phyloP scores from a whole-genome alignment of 805 yeast species.

The Saccharomycopsis sp. region DNA sequence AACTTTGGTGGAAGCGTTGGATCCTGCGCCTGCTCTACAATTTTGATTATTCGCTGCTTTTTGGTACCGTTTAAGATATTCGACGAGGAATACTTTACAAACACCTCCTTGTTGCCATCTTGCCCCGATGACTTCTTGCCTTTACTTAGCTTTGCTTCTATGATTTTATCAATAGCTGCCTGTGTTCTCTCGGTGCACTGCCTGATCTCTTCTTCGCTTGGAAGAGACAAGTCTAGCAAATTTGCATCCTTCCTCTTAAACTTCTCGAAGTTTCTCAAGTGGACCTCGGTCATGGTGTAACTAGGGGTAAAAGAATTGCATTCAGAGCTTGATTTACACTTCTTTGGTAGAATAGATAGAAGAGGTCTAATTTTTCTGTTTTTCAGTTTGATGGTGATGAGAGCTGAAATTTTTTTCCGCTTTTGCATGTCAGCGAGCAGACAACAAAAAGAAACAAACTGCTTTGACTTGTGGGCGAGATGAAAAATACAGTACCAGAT shows the following conservation, averaged over 20 bases:
- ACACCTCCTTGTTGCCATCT: neutral
- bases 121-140: neutral
- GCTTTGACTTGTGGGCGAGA: neutral
- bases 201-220: neutral
- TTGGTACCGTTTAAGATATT: neutral
- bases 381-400: no score
- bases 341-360: no score
- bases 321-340: no score
- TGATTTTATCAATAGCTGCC: neutral
- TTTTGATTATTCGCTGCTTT: constrained; percentile 44
- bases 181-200: neutral
- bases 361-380: no score
- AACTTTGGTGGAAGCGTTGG: constrained; percentile 83
- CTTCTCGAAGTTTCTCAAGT: neutral
- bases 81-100: neutral
- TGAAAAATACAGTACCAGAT: neutral
- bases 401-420: neutral
- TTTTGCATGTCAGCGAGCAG: neutral
- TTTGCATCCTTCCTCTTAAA: neutral
- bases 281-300: neutral
- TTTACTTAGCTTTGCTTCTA: neutral
- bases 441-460: neutral
- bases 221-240: neutral
- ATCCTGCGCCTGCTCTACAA: constrained; percentile 64
- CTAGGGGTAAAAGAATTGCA: no score